phyloP scores from a whole-genome alignment of 2,329 filamentous ascomycete genomes.

The Aspergillus versicolor region DNA sequence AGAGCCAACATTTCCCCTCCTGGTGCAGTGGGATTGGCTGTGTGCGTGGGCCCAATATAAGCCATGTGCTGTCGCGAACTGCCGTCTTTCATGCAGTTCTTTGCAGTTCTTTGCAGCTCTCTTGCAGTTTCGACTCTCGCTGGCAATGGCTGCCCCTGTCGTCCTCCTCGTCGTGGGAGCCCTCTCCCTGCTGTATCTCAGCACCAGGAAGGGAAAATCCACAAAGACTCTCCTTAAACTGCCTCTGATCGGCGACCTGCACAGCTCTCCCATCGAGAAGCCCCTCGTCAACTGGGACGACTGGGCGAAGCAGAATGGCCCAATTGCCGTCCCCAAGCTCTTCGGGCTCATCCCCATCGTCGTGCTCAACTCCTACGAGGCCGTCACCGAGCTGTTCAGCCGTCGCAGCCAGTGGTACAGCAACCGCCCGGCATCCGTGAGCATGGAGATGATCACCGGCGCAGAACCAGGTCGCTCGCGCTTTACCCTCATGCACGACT shows the following conservation, averaged over 20 bases:
- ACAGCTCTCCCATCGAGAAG: constrained; percentile 27
- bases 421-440: constrained; percentile 39
- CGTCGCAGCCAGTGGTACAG: constrained; percentile 43
- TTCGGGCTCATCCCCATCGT: constrained; percentile 40
- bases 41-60: no score
- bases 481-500: constrained; percentile 48
- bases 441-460: constrained; percentile 39
- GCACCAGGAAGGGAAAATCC: neutral
- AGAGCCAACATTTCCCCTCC: no score
- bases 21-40: no score
- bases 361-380: constrained; percentile 36
- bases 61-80: no score
- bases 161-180: constrained; percentile 4
- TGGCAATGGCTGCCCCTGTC: neutral
- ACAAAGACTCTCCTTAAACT: constrained; percentile 17
- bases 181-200: constrained; percentile 10
- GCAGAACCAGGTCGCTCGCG: constrained; percentile 20
- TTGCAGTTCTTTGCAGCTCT: no score
- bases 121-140: no score
- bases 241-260: constrained; percentile 33
- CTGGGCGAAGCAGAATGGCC: constrained; percentile 37
- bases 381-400: constrained; percentile 43
- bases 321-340: constrained; percentile 27
- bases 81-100: no score
- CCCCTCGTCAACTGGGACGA: constrained; percentile 32